phyloP scores from a whole-genome alignment of 306 rosid species.

The Prunus armeniaca region DNA sequence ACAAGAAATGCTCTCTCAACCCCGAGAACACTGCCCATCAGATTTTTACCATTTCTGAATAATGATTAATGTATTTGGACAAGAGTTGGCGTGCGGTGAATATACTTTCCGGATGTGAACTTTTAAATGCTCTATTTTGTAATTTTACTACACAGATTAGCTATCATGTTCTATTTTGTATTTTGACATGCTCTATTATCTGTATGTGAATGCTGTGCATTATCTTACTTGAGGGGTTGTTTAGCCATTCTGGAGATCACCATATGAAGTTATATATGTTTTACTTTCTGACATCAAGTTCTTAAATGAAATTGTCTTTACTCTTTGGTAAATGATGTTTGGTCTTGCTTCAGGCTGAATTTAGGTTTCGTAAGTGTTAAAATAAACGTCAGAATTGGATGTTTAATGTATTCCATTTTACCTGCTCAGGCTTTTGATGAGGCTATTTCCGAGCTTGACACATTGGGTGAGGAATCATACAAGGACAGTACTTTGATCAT shows the following conservation, averaged over 20 bases:
- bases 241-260: neutral
- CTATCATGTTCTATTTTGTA: neutral
- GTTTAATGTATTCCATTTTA: neutral
- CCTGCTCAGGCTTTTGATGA: conserved; percentile 81
- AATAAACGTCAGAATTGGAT: neutral
- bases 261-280: neutral
- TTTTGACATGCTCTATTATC: neutral
- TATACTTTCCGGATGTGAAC: neutral
- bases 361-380: neutral
- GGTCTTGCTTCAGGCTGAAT: neutral
- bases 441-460: conserved; percentile 90
- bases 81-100: neutral
- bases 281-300: neutral
- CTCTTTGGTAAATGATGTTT: neutral
- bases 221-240: neutral
- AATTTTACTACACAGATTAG: neutral
- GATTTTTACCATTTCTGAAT: neutral
- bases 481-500: conserved; percentile 94
- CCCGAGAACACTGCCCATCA: neutral
- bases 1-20: neutral
- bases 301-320: neutral
- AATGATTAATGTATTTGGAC: neutral
- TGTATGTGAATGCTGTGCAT: neutral
- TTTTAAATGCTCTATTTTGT: neutral
- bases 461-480: conserved; percentile 95